Evolutionary conservation across 2,329 filamentous ascomycete genomes (phyloP), one percentile per base, ranked within the genome.

Genomic region (Hymenotorrendiella dingleyae): DNA sequence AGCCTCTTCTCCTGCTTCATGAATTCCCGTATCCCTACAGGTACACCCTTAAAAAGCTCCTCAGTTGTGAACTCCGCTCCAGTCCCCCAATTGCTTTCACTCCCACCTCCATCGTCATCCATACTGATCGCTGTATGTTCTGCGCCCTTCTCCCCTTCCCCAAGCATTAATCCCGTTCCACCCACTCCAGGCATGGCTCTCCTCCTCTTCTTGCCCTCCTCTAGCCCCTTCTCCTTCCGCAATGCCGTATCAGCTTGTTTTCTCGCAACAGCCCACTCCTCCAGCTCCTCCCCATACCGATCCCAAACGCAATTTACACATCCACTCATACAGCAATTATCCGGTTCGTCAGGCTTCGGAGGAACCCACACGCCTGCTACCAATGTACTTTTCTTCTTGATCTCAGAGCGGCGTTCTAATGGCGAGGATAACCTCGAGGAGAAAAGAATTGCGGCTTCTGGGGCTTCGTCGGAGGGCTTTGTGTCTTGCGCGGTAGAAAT

Each of bases 231-330:
- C 53, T 66, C 12, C 60, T 33, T 67, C 62, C 46, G 60, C 46
- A 82, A 54, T 33, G 73, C 72, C 26, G 60, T 60, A 54, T 81
- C 75, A 1, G 87, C 88, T 58, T 83, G 74, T 4, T 71, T 67
- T 26, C 74, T 77, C 45, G 80, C 75, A 11, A 70, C 68, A 4
- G 82, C 84, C 87, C 89, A 97, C 45, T 86, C 85, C 63, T 97
- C 90, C 66, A 97, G 74, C 40, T 97, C 93, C 53, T 98, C 91
- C 7, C 90, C 76, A 64, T 82, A 97, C 40, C 80, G 72, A 56
- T 96, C 90, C 90, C 90, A 97, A 3, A 97, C 93, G 64, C 93
- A 98, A 63, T 97, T 90, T 36, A 95, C 91, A 62, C 93, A 98
- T 3, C 93, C 93, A 59, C 86, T 93, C 93, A 98, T 98, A 67